Percentiles rank a stretch among this genome's conserved stretches.
These are phyloP conservation scores for Amylostereum chailletii DNA, from an alignment of 1,284 basidiomycete species.

Conservation along the genomic window DNA sequence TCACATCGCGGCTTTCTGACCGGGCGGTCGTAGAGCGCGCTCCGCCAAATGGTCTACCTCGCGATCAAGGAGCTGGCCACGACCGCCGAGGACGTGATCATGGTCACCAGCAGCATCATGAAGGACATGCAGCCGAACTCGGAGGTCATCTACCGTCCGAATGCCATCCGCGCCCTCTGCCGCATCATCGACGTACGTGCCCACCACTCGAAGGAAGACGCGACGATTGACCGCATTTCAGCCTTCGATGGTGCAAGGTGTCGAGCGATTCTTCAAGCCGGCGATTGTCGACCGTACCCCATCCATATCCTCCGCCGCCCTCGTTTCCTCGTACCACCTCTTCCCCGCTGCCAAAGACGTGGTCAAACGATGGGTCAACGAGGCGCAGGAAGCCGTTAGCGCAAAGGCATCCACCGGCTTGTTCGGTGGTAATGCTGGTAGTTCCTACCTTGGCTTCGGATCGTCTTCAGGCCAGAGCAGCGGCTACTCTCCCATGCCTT, in stretches of 20 bases:
- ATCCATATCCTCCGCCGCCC: conserved; percentile 91
- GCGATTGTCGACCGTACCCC: conserved; percentile 98
- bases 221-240: conserved; percentile 21
- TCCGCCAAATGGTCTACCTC: conserved; percentile 97
- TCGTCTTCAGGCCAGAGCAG: conserved; percentile 37
- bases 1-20: conserved; percentile 2
- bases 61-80: conserved; percentile 97
- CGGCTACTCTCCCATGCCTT: conserved; percentile 74
- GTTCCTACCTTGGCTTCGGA: conserved; percentile 65
- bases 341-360: conserved; percentile 91
- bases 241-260: conserved; percentile 96
- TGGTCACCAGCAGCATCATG: conserved; percentile 99
- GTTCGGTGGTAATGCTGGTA: conserved; percentile 44
- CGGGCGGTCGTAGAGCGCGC: conserved; percentile 57
- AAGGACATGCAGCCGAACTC: conserved; percentile 99
- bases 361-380: conserved; percentile 97
- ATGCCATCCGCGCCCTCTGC: conserved; percentile 94
- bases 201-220: background rate
- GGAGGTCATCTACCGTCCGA: conserved; percentile 97
- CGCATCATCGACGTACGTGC: conserved; percentile 90
- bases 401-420: conserved; percentile 73
- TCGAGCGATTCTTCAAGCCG: conserved; percentile 99
- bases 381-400: conserved; percentile 94
- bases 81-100: conserved; percentile 98
- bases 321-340: conserved; percentile 96